A percentile compares a stretch with the other conserved stretches of the same genome.
Conservation (phyloP, 1,284 basidiomycete species). For the Laetiporus sulphureus region DNA sequence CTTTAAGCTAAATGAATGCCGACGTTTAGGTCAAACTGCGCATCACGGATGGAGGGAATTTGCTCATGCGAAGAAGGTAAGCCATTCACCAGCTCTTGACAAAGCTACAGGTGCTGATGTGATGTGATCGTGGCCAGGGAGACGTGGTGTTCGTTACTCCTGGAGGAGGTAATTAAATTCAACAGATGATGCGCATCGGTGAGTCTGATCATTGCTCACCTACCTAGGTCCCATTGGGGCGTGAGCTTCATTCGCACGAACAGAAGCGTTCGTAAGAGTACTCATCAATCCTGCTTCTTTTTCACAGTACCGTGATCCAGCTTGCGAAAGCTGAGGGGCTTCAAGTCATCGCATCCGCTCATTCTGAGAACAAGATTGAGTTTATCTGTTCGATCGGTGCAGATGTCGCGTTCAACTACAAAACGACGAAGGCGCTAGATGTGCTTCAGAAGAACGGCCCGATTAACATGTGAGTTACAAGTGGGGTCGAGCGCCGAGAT, state of each 20-base stretch:
- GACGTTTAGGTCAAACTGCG: conserved; percentile 17
- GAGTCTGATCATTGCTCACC: not conserved
- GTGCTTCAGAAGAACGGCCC: conserved; percentile 54
- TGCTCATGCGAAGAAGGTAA: not conserved
- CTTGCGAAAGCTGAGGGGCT: conserved; percentile 56
- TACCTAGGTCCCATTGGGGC: conserved; percentile 14
- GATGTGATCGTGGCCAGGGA: not conserved
- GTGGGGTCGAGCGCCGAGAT: not conserved
- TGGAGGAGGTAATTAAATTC: not conserved
- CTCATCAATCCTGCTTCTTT: not conserved
- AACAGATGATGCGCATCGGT: not conserved
- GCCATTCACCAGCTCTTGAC: not conserved
- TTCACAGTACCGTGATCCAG: conserved; percentile 41
- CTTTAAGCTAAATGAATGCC: not conserved
- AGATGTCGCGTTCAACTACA: conserved; percentile 75
- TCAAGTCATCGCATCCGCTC: conserved; percentile 70
- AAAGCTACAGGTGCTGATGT: not conserved
- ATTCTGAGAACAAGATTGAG: conserved; percentile 61
- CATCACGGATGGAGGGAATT: conserved; percentile 16
- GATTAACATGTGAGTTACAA: conserved; percentile 37
- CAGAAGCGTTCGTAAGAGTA: too few relatives aligned
- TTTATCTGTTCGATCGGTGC: conserved; percentile 60
- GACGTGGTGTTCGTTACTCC: conserved; percentile 3
- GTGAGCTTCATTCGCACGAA: conserved; percentile 6
- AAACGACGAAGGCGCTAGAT: conserved; percentile 42